Evolutionary conservation across 2,329 filamentous ascomycete genomes (phyloP).

Genomic region (Hypoxylon rubiginosum): DNA sequence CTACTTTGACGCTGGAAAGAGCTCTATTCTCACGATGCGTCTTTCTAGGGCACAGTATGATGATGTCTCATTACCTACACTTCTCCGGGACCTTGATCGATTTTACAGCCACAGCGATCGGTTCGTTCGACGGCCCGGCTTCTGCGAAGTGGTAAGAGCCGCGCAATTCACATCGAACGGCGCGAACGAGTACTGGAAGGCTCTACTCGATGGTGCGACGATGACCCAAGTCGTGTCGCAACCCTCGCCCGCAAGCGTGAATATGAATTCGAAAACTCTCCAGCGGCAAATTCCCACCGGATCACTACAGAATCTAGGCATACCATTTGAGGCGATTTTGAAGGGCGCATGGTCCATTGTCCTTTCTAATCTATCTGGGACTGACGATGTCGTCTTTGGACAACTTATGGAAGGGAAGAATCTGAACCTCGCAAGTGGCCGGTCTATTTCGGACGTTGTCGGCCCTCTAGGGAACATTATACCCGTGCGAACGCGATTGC

Average conservation of each 20-base stretch:
- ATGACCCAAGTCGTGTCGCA: constrained; percentile 63
- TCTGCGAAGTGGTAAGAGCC: constrained; percentile 63
- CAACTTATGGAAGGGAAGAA: constrained; percentile 65
- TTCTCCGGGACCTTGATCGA: constrained; percentile 63
- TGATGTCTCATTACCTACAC: constrained; percentile 59
- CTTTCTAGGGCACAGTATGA: constrained; percentile 66
- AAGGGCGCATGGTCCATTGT: constrained; percentile 71
- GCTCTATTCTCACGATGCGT: constrained; percentile 62
- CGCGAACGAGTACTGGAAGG: constrained; percentile 61
- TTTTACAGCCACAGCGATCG: constrained; percentile 58
- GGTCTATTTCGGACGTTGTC: constrained; percentile 69
- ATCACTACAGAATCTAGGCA: constrained; percentile 58
- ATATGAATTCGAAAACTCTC: constrained; percentile 57
- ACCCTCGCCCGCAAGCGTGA: constrained; percentile 57
- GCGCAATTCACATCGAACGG: constrained; percentile 54
- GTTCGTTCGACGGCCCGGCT: constrained; percentile 57
- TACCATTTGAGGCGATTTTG: constrained; percentile 66
- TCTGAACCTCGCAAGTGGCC: constrained; percentile 56
- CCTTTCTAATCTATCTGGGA: constrained; percentile 63
- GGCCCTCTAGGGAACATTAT: constrained; percentile 63
- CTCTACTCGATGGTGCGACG: constrained; percentile 59
- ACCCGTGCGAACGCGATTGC: constrained; percentile 64
- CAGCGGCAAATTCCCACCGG: constrained; percentile 57
- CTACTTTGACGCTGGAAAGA: constrained; percentile 63
- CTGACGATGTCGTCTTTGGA: constrained; percentile 68